Percentiles rank a stretch among this genome's conserved stretches.
Evolutionary conservation across 495 filamentous ascomycete genomes (phyloP).

Genomic region (Chlorociboria aeruginascens): DNA sequence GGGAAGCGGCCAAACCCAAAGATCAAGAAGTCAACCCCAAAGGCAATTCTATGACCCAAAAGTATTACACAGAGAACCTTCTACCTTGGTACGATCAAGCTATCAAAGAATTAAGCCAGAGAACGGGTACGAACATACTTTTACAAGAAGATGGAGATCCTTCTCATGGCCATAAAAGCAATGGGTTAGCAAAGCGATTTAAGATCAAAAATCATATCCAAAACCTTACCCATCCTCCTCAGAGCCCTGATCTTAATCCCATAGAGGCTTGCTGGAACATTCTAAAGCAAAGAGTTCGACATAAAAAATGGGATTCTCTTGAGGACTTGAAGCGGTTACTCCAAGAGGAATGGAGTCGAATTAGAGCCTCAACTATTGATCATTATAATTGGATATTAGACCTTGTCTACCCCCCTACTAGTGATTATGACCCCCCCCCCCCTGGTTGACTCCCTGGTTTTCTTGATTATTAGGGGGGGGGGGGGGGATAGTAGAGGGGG

Average conservation of each 20-base stretch:
- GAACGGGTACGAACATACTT: neutral
- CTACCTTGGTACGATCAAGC: constrained; percentile 3
- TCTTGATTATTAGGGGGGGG: no score
- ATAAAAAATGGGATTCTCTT: neutral
- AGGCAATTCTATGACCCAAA: constrained; percentile 10
- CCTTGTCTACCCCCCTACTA: no score
- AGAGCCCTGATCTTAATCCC: neutral
- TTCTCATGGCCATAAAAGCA: neutral
- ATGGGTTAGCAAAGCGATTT: neutral
- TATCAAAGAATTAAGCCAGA: neutral
- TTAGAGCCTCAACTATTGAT: no score
- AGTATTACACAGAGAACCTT: constrained; percentile 7
- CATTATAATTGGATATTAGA: no score
- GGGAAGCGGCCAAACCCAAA: neutral
- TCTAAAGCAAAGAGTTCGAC: constrained; percentile 1
- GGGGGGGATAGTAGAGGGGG: no score
- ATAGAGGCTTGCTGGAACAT: no score
- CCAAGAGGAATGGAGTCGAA: no score
- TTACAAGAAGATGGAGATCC: constrained; percentile 7
- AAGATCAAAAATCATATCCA: neutral
- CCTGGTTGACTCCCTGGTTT: no score
- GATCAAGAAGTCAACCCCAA: neutral
- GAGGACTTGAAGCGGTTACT: constrained; percentile 1
- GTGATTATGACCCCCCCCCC: no score
- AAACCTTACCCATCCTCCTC: neutral